These are phyloP conservation scores for Leishmania arabica DNA, from an alignment of 208 protist species.

Conservation along the genomic window DNA sequence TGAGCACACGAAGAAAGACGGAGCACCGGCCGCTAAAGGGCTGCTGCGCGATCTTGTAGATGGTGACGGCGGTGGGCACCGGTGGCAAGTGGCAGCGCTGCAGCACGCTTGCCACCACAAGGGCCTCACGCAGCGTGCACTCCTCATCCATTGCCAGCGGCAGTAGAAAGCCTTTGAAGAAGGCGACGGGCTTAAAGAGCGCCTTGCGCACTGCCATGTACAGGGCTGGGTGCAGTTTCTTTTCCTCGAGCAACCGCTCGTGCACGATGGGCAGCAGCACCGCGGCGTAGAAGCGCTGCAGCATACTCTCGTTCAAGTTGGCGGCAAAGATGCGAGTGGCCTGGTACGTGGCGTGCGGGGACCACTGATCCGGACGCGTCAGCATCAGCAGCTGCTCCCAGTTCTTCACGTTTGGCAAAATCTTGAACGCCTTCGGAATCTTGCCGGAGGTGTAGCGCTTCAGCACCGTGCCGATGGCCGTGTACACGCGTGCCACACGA, in stretches of 20 bases:
- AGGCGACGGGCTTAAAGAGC: conserved; percentile 98
- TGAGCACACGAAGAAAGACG: conserved; percentile 95
- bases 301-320: conserved; percentile 96
- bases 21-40: conserved; percentile 90
- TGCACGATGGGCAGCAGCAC: conserved; percentile 97
- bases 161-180: conserved; percentile 99
- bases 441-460: conserved; percentile 97
- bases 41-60: conserved; percentile 95
- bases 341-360: conserved; percentile 94
- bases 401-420: conserved; percentile 96
- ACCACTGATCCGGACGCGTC: conserved; percentile 96
- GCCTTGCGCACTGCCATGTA: conserved; percentile 98
- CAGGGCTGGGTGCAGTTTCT: conserved; percentile 97
- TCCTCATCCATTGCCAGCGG: conserved; percentile 95
- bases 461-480: conserved; percentile 94
- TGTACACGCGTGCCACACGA: conserved; percentile 92
- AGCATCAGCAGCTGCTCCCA: conserved; percentile 99
- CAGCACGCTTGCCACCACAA: conserved; percentile 94
- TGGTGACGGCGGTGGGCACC: conserved; percentile 91
- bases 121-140: conserved; percentile 95
- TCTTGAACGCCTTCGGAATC: conserved; percentile 99
- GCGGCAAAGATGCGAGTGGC: conserved; percentile 97
- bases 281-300: conserved; percentile 97
- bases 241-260: conserved; percentile 71
- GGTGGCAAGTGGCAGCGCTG: conserved; percentile 92